phyloP scores from a whole-genome alignment of 306 rosid genomes.

The Canavalia gladiata region DNA sequence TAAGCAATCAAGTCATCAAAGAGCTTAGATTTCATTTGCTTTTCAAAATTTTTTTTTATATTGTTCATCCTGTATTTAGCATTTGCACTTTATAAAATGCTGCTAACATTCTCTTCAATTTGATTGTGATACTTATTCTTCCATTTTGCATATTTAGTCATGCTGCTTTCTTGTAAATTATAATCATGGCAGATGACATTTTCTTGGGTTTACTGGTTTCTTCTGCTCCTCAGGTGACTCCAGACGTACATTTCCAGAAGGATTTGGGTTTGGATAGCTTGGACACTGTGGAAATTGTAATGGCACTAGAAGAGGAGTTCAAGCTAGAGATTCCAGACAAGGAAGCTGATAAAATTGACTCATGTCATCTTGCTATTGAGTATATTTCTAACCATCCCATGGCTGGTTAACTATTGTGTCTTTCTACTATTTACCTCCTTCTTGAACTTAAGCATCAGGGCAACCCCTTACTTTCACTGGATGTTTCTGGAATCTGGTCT shows the following conservation, averaged over 20 bases:
- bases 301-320: constrained; percentile 98
- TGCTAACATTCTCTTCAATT: constrained; percentile 7
- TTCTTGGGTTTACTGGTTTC: constrained; percentile 31
- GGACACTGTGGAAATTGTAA: constrained; percentile 96
- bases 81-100: neutral
- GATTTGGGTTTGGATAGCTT: constrained; percentile 98
- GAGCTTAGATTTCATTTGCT: neutral
- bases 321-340: constrained; percentile 94
- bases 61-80: neutral
- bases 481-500: constrained; percentile 50
- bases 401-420: constrained; percentile 64
- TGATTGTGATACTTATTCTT: neutral
- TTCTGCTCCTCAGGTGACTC: constrained; percentile 65
- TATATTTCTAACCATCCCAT: constrained; percentile 91
- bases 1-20: neutral
- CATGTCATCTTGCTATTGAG: constrained; percentile 83
- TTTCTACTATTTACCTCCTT: constrained; percentile 36
- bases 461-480: constrained; percentile 41
- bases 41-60: neutral
- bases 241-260: constrained; percentile 86
- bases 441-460: constrained; percentile 42
- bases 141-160: constrained; percentile 30
- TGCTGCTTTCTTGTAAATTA: constrained; percentile 21
- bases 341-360: constrained; percentile 94
- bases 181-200: neutral